These are phyloP conservation scores for Dalbergia oliveri DNA, from an alignment of 306 rosid species.

Conservation along the genomic window DNA sequence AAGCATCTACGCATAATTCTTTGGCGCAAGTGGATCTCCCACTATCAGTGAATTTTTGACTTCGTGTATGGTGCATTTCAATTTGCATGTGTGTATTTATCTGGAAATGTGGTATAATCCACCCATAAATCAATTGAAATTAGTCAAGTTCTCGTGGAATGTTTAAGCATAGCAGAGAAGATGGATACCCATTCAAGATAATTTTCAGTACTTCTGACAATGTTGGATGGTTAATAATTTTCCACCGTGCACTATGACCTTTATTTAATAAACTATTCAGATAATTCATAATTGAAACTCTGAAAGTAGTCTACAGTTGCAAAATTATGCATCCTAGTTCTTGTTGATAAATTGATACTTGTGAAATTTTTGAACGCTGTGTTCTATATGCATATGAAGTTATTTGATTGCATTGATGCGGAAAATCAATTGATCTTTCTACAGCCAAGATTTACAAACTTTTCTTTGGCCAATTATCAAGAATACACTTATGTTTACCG, in stretches of 20 bases:
- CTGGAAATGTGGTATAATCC: constrained; percentile 19
- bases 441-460: background rate
- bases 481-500: constrained; percentile 4
- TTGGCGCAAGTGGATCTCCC: constrained; percentile 2
- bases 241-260: constrained; percentile 16
- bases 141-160: constrained; percentile 18
- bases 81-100: constrained; percentile 22
- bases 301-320: background rate
- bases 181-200: constrained; percentile 5
- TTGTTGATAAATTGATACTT: constrained; percentile 15
- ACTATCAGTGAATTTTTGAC: background rate
- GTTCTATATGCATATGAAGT: constrained; percentile 4
- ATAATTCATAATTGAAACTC: constrained; percentile 12
- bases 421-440: constrained; percentile 10
- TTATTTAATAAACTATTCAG: constrained; percentile 6
- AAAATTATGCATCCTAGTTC: background rate
- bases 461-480: constrained; percentile 2
- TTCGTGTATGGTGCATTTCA: background rate
- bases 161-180: constrained; percentile 2
- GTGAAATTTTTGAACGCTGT: background rate
- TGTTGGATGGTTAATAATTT: background rate
- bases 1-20: constrained; percentile 55
- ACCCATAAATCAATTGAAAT: constrained; percentile 20
- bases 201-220: background rate
- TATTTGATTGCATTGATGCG: constrained; percentile 8